phyloP scores from a whole-genome alignment of 2,329 filamentous ascomycete genomes.

The Sporothrix phasma region DNA sequence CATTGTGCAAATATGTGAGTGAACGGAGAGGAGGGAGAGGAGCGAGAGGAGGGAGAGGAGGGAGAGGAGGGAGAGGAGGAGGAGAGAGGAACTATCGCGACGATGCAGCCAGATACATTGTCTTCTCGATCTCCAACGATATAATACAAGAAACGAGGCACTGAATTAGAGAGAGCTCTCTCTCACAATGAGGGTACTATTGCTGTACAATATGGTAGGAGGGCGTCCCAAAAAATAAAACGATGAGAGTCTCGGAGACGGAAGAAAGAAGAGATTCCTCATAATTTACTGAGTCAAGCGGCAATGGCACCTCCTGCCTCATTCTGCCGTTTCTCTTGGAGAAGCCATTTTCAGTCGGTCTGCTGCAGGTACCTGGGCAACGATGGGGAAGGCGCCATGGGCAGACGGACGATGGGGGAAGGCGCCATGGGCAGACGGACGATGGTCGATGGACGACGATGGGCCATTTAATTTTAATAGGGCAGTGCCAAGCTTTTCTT shows the following conservation, averaged over 20 bases:
- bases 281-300: background rate
- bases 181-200: background rate
- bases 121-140: background rate
- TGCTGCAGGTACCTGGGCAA: constrained; percentile 9
- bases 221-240: background rate
- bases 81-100: background rate
- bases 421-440: background rate
- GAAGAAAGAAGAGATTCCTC: background rate
- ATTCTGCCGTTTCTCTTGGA: background rate
- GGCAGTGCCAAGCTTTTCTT: background rate
- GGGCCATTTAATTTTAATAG: background rate
- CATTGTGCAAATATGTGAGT: background rate
- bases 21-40: background rate
- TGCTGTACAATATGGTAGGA: background rate
- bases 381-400: constrained; percentile 1
- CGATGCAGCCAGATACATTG: background rate
- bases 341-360: background rate
- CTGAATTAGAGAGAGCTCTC: too few relatives aligned
- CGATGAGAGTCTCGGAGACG: background rate
- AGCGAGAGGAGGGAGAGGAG: background rate
- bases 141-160: background rate
- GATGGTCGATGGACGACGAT: constrained; percentile 1
- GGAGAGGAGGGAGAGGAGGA: background rate
- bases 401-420: background rate
- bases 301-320: background rate